These are phyloP conservation scores for Leccinum obscurum DNA, from an alignment of 768 basidiomycete genomes.

Conservation along the genomic window DNA sequence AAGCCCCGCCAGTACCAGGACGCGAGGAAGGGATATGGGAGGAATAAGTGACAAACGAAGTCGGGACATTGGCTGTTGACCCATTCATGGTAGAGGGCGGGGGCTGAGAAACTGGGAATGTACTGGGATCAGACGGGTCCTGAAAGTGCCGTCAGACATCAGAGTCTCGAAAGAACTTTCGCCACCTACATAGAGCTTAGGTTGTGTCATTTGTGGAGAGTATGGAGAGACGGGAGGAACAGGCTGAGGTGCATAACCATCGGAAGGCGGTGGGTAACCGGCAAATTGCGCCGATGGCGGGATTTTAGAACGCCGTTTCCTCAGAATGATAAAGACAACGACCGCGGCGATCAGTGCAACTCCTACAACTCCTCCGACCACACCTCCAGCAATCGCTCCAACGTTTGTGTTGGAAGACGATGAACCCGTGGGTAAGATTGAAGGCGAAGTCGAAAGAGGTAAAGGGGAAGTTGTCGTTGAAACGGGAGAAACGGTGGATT, in stretches of 20 bases:
- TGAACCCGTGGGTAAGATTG: constrained; percentile 5
- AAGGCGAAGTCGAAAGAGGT: constrained; percentile 8
- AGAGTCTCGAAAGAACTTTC: neutral
- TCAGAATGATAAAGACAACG: constrained; percentile 29
- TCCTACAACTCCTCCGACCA: too few species aligned
- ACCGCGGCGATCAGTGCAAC: too few species aligned
- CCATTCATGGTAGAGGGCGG: too few species aligned
- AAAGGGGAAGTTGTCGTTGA: too few species aligned
- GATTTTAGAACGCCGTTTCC: constrained; percentile 27
- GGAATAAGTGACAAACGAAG: too few species aligned
- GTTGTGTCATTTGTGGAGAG: constrained; percentile 22
- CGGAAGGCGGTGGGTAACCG: neutral
- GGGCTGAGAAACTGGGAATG: too few species aligned
- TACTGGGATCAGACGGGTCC: constrained; percentile 1
- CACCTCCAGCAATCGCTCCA: too few species aligned
- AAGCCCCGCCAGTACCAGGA: too few species aligned
- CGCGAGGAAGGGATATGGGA: too few species aligned
- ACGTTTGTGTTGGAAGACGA: neutral
- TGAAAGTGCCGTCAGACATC: constrained; percentile 3
- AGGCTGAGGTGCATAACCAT: constrained; percentile 11
- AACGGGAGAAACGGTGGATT: constrained; percentile 23
- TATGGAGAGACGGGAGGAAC: neutral
- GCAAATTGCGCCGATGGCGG: constrained; percentile 20
- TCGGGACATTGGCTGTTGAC: too few species aligned
- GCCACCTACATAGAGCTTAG: constrained; percentile 25